These are phyloP conservation scores for Lactifluus subvellereus DNA, from an alignment of 768 basidiomycete genomes.

Conservation along the genomic window DNA sequence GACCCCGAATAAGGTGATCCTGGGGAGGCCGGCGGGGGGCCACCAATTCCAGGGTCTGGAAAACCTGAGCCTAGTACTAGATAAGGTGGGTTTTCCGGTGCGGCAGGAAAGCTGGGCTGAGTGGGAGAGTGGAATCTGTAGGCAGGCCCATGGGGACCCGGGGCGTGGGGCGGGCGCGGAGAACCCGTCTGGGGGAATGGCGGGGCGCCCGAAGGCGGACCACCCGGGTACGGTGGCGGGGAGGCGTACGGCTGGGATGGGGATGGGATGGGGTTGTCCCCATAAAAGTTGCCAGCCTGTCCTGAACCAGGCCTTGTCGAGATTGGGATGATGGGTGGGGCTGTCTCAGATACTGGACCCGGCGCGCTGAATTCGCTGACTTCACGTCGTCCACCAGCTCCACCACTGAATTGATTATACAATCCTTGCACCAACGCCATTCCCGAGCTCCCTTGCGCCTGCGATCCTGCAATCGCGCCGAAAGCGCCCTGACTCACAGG, in stretches of 20 bases:
- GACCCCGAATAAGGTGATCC: neutral
- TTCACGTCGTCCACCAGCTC: conserved; percentile 20
- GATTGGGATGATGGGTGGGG: neutral
- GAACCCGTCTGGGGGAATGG: neutral
- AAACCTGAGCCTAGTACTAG: neutral
- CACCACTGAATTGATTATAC: conserved; percentile 32
- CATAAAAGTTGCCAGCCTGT: conserved; percentile 4
- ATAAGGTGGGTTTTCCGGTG: neutral
- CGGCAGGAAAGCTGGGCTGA: neutral
- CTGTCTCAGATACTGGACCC: neutral
- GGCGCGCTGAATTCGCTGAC: neutral
- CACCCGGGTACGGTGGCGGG: conserved; percentile 7
- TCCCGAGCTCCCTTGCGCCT: conserved; percentile 45
- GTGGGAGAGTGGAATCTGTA: conserved; percentile 1
- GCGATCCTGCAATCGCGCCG: conserved; percentile 43
- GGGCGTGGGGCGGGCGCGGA: neutral
- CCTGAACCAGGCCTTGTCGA: neutral
- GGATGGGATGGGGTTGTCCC: neutral
- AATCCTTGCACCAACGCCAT: conserved; percentile 38
- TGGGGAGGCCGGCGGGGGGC: neutral
- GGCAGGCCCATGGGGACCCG: neutral
- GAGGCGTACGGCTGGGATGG: conserved; percentile 3
- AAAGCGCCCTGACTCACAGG: conserved; percentile 43
- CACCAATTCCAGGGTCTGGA: neutral
- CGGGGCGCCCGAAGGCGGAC: neutral